Evolutionary conservation across 257 asterid species (phyloP), one percentile per base, ranked within the genome.

Genomic region (Datura wrightii): DNA sequence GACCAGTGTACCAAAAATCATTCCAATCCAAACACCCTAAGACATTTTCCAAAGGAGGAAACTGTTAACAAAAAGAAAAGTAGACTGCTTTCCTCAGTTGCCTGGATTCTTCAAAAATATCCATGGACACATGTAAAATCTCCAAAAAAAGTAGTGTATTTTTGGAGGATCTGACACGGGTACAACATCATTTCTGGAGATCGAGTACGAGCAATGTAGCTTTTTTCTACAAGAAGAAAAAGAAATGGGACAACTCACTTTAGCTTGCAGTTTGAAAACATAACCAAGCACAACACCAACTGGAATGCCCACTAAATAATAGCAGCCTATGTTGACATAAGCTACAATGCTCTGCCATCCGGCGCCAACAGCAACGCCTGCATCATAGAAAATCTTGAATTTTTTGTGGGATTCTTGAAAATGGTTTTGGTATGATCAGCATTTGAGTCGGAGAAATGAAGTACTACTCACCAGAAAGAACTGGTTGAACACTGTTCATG

Each of bases 11-110:
- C 95, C 95, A 8, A 87, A 66, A 59, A 88, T 37, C 89, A 90
- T 92, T 83, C 94, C 93, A 15, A 88, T 86, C 93, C 94, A 91
- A 19, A 90, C 90, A n/a, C 94, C 94, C 93, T 92, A 37, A 70
- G 15, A 15, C 9, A 79, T 10, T 50, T 60, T 70, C 36, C 39
- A 69, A 44, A 31, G 1, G 37, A 8, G 37, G 53, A 14, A 72
- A 11, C 56, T 3, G 74, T 46, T 6, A 60, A 46, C 54, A 31
- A 65, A 65, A n/a, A 10, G 34, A 46, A 36, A 41, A 18, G 34
- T 14, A 82, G 6, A 0, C 24, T n/a, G 31, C 41, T 60, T 13
- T 66, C 24, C 5, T 0, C 1, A 37, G 34, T 8, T 69, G 79
- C 7, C 41, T 6, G 2, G 46, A 69, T 39, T 41, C 1, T 69